Base-by-base conservation (phyloP, 441 rosid genomes). In the Aquilaria agallochum region DNA sequence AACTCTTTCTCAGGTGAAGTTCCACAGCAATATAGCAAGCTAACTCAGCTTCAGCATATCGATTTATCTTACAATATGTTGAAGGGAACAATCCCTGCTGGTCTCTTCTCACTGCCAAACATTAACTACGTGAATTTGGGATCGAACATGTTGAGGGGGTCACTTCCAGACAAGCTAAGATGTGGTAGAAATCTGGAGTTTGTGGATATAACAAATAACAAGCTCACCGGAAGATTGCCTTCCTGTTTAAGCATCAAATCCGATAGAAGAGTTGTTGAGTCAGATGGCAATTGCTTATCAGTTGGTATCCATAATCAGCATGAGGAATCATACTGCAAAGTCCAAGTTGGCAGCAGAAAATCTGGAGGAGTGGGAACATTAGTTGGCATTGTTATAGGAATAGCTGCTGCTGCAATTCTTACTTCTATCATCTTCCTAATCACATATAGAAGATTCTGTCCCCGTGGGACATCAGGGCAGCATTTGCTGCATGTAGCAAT, bases 231-330 rank as follows among this genome's bases (percentile, higher is more conserved):
- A 31, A 73, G 72, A 55, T 53, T 90, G 53, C 95, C 97, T 68
- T 15, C 50, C 62, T 85, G 92, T 68, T 65, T 90, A 74, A 79
- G 72, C 52, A 60, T 50, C 50, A 60, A 60, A 54, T 71, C 76
- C 5, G 70, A 60, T 47, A 58, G 56, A 53, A 59, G 60, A 62
- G 56, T 49, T 2, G 79, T 84, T 31, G 78, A 68, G 57, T 62
- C 74, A 31, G 76, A 68, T 50, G 89, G 89, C 31, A 90, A 90
- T 69, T 90, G 95, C 74, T 74, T 90, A 27, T 84, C 91, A 32
- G 42, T 72, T 14, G 70, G 55, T 53, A 63, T 64, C 45, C 58
- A 59, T 64, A 68, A 76, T 52, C 97, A 90, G 79, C 84, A 74
- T 58, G 67, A 72, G 5, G 61, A 73, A 72, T 81, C 92, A 56